Conservation (phyloP, 192 early-diverging fungal species). For the Entrophospora sp. region DNA sequence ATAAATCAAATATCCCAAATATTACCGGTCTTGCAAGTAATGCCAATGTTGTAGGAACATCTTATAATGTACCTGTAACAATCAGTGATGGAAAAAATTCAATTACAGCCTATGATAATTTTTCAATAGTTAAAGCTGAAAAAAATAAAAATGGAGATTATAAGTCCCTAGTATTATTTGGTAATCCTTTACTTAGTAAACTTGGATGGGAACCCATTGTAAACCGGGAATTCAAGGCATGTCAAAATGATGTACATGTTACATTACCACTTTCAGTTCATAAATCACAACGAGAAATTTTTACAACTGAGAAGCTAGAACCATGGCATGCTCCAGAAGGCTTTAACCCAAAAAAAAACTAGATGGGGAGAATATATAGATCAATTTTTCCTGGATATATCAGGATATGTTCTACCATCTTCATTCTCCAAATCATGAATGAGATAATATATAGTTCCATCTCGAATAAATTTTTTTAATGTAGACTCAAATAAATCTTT, state of each 20-base stretch:
- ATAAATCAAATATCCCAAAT: no score
- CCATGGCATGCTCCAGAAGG: no score
- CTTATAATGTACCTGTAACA: neutral
- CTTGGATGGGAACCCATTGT: conserved; percentile 4
- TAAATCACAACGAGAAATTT: neutral
- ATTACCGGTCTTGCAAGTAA: neutral
- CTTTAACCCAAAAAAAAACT: no score
- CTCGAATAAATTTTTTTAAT: conserved; percentile 6
- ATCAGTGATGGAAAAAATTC: neutral
- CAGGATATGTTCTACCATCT: neutral
- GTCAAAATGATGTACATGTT: neutral
- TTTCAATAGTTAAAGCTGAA: neutral
- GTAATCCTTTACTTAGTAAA: no score
- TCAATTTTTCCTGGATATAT: neutral
- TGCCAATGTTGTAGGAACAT: neutral
- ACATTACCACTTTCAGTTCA: neutral
- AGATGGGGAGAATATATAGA: conserved; percentile 1
- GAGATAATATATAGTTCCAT: conserved; percentile 4
- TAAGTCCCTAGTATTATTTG: no score
- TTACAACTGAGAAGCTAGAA: neutral
- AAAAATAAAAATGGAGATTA: no score
- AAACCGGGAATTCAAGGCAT: neutral
- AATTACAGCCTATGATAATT: neutral
- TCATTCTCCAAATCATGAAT: neutral
- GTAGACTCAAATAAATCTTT: neutral